These are phyloP conservation scores for Tilletia horrida DNA, from an alignment of 1,284 basidiomycete species.

Conservation along the genomic window DNA sequence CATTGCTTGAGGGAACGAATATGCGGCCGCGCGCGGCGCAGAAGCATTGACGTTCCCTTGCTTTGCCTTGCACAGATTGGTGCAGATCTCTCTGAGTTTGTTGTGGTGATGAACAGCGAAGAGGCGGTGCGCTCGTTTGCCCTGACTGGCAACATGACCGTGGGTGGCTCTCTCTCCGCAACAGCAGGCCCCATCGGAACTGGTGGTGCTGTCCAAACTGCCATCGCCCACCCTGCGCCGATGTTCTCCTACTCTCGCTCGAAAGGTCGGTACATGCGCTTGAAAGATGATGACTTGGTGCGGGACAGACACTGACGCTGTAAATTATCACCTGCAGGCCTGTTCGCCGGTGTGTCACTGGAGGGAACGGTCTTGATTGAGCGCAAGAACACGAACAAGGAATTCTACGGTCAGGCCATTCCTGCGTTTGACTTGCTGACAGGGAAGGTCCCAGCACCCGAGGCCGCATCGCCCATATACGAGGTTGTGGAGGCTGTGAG, in stretches of 20 bases:
- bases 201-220: conserved; percentile 82
- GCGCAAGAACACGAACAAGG: conserved; percentile 71
- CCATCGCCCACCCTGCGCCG: conserved; percentile 84
- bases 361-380: conserved; percentile 94
- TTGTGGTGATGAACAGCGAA: conserved; percentile 89
- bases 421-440: conserved; percentile 84
- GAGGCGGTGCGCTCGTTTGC: conserved; percentile 94
- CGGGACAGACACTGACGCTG: too few relatives aligned
- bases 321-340: conserved; percentile 65
- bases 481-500: conserved; percentile 67
- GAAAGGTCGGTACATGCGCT: conserved; percentile 66
- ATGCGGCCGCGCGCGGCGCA: background rate
- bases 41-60: background rate
- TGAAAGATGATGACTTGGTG: background rate
- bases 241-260: conserved; percentile 97
- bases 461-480: conserved; percentile 87
- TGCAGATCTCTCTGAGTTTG: conserved; percentile 61
- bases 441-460: conserved; percentile 90
- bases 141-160: conserved; percentile 89
- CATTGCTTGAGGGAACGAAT: conserved; percentile 67
- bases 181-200: conserved; percentile 74
- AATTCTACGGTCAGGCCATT: conserved; percentile 90
- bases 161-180: conserved; percentile 63
- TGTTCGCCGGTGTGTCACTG: conserved; percentile 90
- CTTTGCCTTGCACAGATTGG: conserved; percentile 62